Evolutionary conservation across 1,284 basidiomycete species (phyloP).

Genomic region (Cryptococcus jaspeensis): DNA sequence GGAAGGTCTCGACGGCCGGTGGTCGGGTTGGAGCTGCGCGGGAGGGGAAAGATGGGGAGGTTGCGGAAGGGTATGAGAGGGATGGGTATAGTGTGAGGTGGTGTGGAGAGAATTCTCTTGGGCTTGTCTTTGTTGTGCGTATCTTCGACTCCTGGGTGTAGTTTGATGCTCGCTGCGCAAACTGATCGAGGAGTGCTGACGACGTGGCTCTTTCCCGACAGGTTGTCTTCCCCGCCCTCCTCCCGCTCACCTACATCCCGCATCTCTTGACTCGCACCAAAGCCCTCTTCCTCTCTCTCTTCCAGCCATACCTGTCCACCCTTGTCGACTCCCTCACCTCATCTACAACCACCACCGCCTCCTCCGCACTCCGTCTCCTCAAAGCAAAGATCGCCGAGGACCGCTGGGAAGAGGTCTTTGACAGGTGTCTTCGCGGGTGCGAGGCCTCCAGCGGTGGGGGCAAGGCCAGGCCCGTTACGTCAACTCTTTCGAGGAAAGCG

Average conservation of each 20-base stretch:
- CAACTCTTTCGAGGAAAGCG: no score
- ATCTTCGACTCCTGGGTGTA: not conserved
- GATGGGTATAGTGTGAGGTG: slow-evolving; percentile 90
- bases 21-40: no score
- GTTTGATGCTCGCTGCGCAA: no score
- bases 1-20: no score
- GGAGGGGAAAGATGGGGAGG: slow-evolving; percentile 3
- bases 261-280: slow-evolving; percentile 78
- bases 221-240: slow-evolving; percentile 95
- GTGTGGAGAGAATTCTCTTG: slow-evolving; percentile 88
- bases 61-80: slow-evolving; percentile 78
- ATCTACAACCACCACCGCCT: slow-evolving; percentile 44
- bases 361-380: slow-evolving; percentile 28
- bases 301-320: slow-evolving; percentile 73
- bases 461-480: no score
- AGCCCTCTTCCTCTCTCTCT: slow-evolving; percentile 78
- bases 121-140: slow-evolving; percentile 89
- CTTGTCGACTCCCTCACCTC: slow-evolving; percentile 70
- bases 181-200: not conserved
- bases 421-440: slow-evolving; percentile 42
- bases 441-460: slow-evolving; percentile 14
- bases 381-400: slow-evolving; percentile 37
- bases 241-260: slow-evolving; percentile 92
- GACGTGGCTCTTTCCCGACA: slow-evolving; percentile 40
- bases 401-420: slow-evolving; percentile 47